Evolutionary conservation across 1,139 yeast species (phyloP).

Genomic region (Suhomyces bribrorum): DNA sequence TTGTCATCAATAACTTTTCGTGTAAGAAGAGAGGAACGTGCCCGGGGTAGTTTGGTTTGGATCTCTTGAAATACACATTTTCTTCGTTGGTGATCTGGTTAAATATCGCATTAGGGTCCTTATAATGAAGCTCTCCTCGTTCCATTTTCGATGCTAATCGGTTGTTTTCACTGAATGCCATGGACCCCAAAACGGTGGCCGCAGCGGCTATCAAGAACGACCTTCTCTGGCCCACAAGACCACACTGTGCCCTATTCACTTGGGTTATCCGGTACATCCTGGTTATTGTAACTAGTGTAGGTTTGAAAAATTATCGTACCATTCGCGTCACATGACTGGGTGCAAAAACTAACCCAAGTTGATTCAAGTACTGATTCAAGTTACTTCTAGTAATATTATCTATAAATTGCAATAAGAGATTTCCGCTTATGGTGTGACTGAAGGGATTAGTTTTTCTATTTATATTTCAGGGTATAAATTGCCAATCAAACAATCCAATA

Average conservation of each 20-base stretch:
- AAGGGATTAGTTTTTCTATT: background rate
- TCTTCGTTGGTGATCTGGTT: conserved; percentile 27
- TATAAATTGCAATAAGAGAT: background rate
- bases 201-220: conserved; percentile 19
- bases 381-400: background rate
- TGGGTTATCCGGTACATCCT: background rate
- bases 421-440: background rate
- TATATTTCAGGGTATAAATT: conserved; percentile 31
- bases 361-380: no score
- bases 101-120: conserved; percentile 35
- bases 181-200: conserved; percentile 20
- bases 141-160: conserved; percentile 61
- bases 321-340: background rate
- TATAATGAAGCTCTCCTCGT: conserved; percentile 51
- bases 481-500: conserved; percentile 33
- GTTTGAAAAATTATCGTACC: conserved; percentile 1
- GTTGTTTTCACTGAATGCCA: conserved; percentile 49
- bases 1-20: conserved; percentile 66
- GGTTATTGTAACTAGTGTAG: background rate
- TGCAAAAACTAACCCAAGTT: background rate
- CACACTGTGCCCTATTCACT: background rate
- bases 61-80: conserved; percentile 38
- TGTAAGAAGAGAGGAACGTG: conserved; percentile 72
- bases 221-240: conserved; percentile 2
- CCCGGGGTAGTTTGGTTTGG: conserved; percentile 63